Conservation (phyloP, 2,329 filamentous ascomycete species). For the Ophiosphaerella korrae region DNA sequence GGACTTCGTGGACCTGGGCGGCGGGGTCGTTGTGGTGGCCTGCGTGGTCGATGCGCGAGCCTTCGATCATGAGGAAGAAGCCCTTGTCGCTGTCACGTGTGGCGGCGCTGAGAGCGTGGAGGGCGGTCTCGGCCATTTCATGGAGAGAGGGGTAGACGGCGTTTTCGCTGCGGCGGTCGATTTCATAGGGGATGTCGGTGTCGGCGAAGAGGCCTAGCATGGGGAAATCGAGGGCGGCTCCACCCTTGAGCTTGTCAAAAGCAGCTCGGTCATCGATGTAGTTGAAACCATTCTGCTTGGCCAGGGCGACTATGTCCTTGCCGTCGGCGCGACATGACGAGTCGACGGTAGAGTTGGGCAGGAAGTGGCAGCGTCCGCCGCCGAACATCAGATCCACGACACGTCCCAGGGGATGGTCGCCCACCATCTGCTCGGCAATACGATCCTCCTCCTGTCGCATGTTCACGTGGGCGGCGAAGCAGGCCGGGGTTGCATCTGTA, state of each 20-base stretch:
- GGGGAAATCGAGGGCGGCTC: constrained; percentile 73
- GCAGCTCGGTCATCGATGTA: constrained; percentile 74
- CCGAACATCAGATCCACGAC: constrained; percentile 92
- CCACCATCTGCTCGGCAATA: constrained; percentile 91
- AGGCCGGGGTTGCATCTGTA: constrained; percentile 94
- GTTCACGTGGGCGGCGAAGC: constrained; percentile 88
- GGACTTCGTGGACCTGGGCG: constrained; percentile 74
- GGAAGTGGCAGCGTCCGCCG: constrained; percentile 89
- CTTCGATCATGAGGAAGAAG: constrained; percentile 99
- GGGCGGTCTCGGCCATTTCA: constrained; percentile 86
- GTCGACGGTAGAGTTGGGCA: constrained; percentile 73
- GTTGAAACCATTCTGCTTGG: constrained; percentile 78
- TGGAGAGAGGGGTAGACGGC: constrained; percentile 85
- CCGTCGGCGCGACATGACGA: constrained; percentile 84
- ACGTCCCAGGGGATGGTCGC: constrained; percentile 82
- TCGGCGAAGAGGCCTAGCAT: constrained; percentile 84
- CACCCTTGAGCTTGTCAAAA: constrained; percentile 75
- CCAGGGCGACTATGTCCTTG: constrained; percentile 74
- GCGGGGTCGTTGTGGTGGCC: constrained; percentile 67
- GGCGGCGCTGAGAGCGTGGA: constrained; percentile 78
- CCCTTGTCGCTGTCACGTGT: constrained; percentile 85
- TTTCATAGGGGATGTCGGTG: constrained; percentile 86
- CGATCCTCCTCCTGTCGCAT: constrained; percentile 80
- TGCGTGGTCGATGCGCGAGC: constrained; percentile 93
- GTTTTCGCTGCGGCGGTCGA: constrained; percentile 80